Base-by-base conservation (phyloP, 345 rosid genomes). In the Lumnitzera littorea region DNA sequence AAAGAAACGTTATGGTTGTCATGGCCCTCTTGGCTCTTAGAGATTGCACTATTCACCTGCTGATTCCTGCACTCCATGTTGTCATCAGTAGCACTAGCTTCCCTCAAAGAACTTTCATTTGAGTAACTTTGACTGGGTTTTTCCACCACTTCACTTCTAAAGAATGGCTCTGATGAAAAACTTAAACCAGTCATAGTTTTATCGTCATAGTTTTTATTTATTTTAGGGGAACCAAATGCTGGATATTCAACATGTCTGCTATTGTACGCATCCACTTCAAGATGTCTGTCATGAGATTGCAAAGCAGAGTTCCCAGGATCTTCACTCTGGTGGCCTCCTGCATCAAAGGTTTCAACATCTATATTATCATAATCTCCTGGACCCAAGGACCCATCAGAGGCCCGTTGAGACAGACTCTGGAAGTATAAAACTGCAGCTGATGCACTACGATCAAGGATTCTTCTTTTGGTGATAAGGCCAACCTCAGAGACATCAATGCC, bases 381-480 rank as follows among this genome's bases (percentile, higher is more conserved):
- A 50, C 53, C 66, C 47, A 78, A 74, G 64, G 74, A 73, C 64
- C 78, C 82, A 36, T 64, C 70, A 50, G 62, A 63, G 63, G 76
- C 74, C 57, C 63, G 73, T 71, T 62, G 72, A 13, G 82, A 82
- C 55, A 74, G 58, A 62, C 76, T 61, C 62, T 73, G 82, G 71
- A 82, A 92, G 83, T 87, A 89, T 48, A 78, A 75, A 59, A 58
- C 56, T 13, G 95, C 94, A 48, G 87, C 91, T 23, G 77, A 69
- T 52, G 96, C 91, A 76, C 96, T 87, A 51, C 86, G 83, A 68
- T 81, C 84, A 57, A 87, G 90, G 69, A 92, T 78, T 70, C 85
- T 74, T 67, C 76, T 87, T 80, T 89, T 92, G 53, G 90, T 73
- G 53, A 81, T 68, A 54, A 78, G 52, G 68, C 73, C 70, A 60